A percentile compares a stretch with the other conserved stretches of the same genome.
These are phyloP conservation scores for Aspergillus texensis DNA, from an alignment of 2,329 filamentous ascomycete species.

Conservation along the genomic window DNA sequence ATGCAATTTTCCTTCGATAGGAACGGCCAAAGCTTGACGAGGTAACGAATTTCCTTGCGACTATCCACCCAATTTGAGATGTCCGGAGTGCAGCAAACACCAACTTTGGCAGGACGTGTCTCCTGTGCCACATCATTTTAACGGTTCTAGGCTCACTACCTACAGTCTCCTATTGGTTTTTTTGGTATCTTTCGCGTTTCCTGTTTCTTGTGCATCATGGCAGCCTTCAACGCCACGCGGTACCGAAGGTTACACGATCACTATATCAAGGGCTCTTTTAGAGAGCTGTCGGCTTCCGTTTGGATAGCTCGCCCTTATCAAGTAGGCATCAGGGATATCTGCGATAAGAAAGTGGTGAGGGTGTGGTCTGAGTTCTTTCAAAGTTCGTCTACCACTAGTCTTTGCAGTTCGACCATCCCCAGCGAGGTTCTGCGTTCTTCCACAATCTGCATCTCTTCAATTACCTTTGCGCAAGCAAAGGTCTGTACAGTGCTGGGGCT, in stretches of 20 bases:
- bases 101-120: slow-evolving; percentile 7
- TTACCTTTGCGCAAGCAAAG: neutral
- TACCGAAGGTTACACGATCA: slow-evolving; percentile 1
- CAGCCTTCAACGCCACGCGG: neutral
- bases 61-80: slow-evolving; percentile 19
- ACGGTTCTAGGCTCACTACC: neutral
- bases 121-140: slow-evolving; percentile 9
- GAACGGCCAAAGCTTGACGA: slow-evolving; percentile 25
- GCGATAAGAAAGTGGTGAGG: slow-evolving; percentile 2
- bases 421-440: slow-evolving; percentile 9
- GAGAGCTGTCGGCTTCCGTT: neutral
- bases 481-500: slow-evolving; percentile 2
- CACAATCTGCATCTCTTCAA: slow-evolving; percentile 3
- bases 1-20: slow-evolving; percentile 10
- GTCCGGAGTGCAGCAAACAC: neutral
- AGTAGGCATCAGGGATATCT: slow-evolving; percentile 4
- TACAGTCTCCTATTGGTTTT: slow-evolving; percentile 15
- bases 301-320: slow-evolving; percentile 6
- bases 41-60: slow-evolving; percentile 34
- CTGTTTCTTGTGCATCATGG: slow-evolving; percentile 12
- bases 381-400: slow-evolving; percentile 1
- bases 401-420: slow-evolving; percentile 7
- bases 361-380: slow-evolving; percentile 1
- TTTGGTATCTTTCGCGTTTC: slow-evolving; percentile 19
- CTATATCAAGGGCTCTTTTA: slow-evolving; percentile 5